phyloP scores from a whole-genome alignment of 2,329 filamentous ascomycete genomes.

The Nigrograna mackinnonii region DNA sequence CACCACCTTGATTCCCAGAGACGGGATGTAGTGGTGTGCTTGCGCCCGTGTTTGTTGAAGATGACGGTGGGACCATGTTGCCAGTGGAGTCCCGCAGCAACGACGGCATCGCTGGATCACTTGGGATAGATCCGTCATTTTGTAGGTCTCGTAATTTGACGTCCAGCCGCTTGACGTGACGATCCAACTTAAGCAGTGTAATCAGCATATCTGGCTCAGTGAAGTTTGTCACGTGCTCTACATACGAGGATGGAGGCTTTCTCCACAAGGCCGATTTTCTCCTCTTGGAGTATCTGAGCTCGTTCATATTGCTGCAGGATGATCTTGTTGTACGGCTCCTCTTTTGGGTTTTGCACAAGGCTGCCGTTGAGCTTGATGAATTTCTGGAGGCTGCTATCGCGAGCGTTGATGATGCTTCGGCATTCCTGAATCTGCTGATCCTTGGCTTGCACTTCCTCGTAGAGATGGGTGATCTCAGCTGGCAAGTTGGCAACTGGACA shows the following conservation, averaged over 20 bases:
- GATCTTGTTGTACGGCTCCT: slow-evolving; percentile 67
- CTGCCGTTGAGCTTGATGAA: slow-evolving; percentile 79
- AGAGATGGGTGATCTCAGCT: slow-evolving; percentile 79
- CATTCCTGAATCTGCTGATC: slow-evolving; percentile 73
- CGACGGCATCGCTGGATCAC: slow-evolving; percentile 63
- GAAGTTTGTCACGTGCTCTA: not conserved
- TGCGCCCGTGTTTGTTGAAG: slow-evolving; percentile 49
- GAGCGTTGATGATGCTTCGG: slow-evolving; percentile 69
- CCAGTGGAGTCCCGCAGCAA: slow-evolving; percentile 55
- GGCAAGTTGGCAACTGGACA: slow-evolving; percentile 71
- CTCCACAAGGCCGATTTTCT: slow-evolving; percentile 72
- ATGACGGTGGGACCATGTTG: slow-evolving; percentile 53
- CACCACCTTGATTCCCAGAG: slow-evolving; percentile 58
- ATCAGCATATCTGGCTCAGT: slow-evolving; percentile 7
- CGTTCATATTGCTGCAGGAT: slow-evolving; percentile 70
- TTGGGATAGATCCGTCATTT: slow-evolving; percentile 61
- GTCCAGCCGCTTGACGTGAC: slow-evolving; percentile 66
- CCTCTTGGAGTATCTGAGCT: slow-evolving; percentile 71
- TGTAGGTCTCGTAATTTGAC: slow-evolving; percentile 63
- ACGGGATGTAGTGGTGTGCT: slow-evolving; percentile 58
- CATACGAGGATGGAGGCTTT: slow-evolving; percentile 66
- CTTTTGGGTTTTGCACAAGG: slow-evolving; percentile 73
- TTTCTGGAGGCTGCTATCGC: slow-evolving; percentile 77
- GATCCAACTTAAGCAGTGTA: slow-evolving; percentile 52
- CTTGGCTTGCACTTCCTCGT: slow-evolving; percentile 82